These are phyloP conservation scores for Sordariomycetes sp. DNA, from an alignment of 2,329 filamentous ascomycete species.

Conservation along the genomic window DNA sequence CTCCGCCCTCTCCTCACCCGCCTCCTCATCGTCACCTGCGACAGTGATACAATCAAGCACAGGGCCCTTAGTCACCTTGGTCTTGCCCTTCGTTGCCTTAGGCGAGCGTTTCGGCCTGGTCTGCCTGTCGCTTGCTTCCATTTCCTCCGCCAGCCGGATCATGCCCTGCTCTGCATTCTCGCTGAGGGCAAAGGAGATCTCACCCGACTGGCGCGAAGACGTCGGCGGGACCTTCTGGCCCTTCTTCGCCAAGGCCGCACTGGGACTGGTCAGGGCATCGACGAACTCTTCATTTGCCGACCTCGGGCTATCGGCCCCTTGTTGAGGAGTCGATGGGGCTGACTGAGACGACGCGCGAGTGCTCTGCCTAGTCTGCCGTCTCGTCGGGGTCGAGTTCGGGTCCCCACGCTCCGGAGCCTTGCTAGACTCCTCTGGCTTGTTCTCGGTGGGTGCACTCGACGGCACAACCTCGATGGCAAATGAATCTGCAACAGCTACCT, in stretches of 20 bases:
- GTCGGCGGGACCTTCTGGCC: not conserved
- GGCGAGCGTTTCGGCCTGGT: not conserved
- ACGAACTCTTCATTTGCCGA: conserved; percentile 36
- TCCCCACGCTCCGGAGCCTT: conserved; percentile 10
- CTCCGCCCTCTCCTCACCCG: conserved; percentile 9
- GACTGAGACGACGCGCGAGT: conserved; percentile 1
- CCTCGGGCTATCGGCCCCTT: conserved; percentile 16
- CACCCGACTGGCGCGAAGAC: conserved; percentile 2
- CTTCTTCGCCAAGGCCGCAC: conserved; percentile 7
- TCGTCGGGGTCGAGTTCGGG: not conserved
- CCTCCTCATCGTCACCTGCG: conserved; percentile 10
- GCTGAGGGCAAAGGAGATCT: conserved; percentile 28
- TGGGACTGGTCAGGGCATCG: conserved; percentile 35
- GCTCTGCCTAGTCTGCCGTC: conserved; percentile 2
- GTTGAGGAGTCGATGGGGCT: not conserved
- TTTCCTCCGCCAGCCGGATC: conserved; percentile 17
- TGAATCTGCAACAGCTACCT: conserved; percentile 4
- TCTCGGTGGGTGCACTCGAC: conserved; percentile 13
- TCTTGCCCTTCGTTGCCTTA: conserved; percentile 5
- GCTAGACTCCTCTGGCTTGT: not conserved
- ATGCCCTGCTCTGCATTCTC: conserved; percentile 36
- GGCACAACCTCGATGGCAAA: conserved; percentile 14
- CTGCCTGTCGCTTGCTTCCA: conserved; percentile 1
- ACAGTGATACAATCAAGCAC: conserved; percentile 22
- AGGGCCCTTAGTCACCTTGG: conserved; percentile 12